Percentiles rank a stretch among this genome's conserved stretches.
Evolutionary conservation across 331 rosid species (phyloP).

Genomic region (Malus hybrid): DNA sequence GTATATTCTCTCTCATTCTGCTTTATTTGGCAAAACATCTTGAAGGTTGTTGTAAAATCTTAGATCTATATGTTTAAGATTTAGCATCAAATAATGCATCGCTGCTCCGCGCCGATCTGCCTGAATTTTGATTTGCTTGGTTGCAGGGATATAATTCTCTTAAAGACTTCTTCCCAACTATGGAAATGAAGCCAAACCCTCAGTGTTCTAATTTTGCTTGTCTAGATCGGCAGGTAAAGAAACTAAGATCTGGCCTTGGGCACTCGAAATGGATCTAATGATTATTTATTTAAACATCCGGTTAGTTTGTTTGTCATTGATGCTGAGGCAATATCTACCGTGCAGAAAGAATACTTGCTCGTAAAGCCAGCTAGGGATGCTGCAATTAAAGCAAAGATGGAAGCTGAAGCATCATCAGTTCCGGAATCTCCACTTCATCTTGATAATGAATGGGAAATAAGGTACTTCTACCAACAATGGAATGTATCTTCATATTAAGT

Average conservation of each 20-base stretch:
- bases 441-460: conserved; percentile 92
- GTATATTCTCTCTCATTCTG: not conserved
- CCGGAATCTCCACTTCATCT: conserved; percentile 64
- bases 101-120: not conserved
- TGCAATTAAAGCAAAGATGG: conserved; percentile 72
- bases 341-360: conserved; percentile 66
- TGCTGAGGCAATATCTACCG: conserved; percentile 2
- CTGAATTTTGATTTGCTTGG: conserved; percentile 19
- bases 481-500: not conserved
- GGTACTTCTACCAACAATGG: conserved; percentile 38
- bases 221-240: conserved; percentile 66
- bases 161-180: conserved; percentile 89
- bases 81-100: not conserved
- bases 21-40: conserved; percentile 1
- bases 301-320: conserved; percentile 3
- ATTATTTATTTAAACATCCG: not conserved
- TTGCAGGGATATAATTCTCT: conserved; percentile 93
- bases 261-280: conserved; percentile 2
- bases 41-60: not conserved
- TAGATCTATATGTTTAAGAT: not conserved
- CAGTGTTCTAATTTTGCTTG: conserved; percentile 90
- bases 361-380: conserved; percentile 86
- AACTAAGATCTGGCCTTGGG: conserved; percentile 5
- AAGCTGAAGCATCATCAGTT: conserved; percentile 46
- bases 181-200: conserved; percentile 99